Evolutionary conservation across 2,329 filamentous ascomycete genomes (phyloP), one percentile per base, ranked within the genome.

Genomic region (Sporothrix protearum): DNA sequence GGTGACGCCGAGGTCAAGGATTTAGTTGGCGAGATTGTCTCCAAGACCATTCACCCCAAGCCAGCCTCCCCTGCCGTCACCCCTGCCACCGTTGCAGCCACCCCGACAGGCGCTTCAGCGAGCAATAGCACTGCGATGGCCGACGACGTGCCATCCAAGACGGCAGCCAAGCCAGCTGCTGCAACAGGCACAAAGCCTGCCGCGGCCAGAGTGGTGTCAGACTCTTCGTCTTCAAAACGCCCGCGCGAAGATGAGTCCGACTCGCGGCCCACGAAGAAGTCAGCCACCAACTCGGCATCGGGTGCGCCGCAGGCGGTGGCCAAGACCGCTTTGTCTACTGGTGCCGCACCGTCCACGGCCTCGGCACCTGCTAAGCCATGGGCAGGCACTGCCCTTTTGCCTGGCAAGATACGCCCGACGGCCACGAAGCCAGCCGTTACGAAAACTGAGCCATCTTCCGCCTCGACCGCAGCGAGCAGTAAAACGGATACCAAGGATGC

Each of bases 1-100:
- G 90, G 88, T 33, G 89, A 92, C 76, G 84, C 86, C 0, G 87
- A 90, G 69, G 86, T 88, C 64, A 90, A 90, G 76, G 84, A 84
- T 4, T 81, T 90, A 63, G 87, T 91, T 4, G 84, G 85, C 47
- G 84, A 74, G 73, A 82, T 83, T 49, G 70, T 75, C 2, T 66
- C 73, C 85, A 72, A 89, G 39, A 82, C 83, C n/a, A 78, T 83
- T 67, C 82, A 83, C 1, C 81, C 84, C 22, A 73, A 71, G 55
- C 49, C 71, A 1, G 51, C 72, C 16, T 45, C 70, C 19, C 42
- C 61, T n/a, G 39, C 33, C 45, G 14, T 33, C 12, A 12, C 53
- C 6, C 22, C 36, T 64, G 59, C 36, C 33, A 25, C n/a, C 10
- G 10, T 25, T 3, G 25, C 39, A 9, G 12, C 63, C 33, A 36